Evolutionary conservation across 306 rosid genomes (phyloP).

Genomic region (Sindora glabra): DNA sequence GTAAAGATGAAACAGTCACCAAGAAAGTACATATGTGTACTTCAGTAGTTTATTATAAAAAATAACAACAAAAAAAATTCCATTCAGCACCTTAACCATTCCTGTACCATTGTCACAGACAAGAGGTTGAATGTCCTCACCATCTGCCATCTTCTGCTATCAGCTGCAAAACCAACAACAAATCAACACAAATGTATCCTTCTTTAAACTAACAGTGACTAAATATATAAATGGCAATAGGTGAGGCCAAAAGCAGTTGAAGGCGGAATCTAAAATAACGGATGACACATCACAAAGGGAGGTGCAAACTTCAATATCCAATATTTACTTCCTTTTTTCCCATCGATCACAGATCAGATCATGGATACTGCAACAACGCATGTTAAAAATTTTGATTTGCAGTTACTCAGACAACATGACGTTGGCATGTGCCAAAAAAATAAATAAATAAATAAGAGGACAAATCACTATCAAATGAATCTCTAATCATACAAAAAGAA

Average conservation of each 20-base stretch:
- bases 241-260: neutral
- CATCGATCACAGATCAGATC: too few species aligned
- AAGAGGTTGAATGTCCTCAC: constrained; percentile 98
- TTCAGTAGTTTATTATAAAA: neutral
- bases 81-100: constrained; percentile 83
- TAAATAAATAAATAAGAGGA: too few species aligned
- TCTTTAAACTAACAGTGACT: neutral
- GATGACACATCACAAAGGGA: neutral
- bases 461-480: neutral
- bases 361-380: neutral
- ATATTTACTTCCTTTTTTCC: neutral
- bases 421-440: neutral
- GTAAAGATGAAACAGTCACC: neutral
- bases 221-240: neutral
- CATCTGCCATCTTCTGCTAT: constrained; percentile 77
- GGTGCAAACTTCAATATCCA: neutral
- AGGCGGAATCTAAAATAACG: neutral
- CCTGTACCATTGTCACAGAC: constrained; percentile 99
- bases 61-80: neutral
- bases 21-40: neutral
- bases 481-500: neutral
- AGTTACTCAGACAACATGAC: neutral
- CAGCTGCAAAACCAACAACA: constrained; percentile 16
- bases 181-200: neutral
- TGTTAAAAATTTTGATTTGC: neutral